A percentile compares a stretch with the other conserved stretches of the same genome.
These are phyloP conservation scores for Hymenoscyphus albidus DNA, from an alignment of 2,329 filamentous ascomycete species.

Conservation along the genomic window DNA sequence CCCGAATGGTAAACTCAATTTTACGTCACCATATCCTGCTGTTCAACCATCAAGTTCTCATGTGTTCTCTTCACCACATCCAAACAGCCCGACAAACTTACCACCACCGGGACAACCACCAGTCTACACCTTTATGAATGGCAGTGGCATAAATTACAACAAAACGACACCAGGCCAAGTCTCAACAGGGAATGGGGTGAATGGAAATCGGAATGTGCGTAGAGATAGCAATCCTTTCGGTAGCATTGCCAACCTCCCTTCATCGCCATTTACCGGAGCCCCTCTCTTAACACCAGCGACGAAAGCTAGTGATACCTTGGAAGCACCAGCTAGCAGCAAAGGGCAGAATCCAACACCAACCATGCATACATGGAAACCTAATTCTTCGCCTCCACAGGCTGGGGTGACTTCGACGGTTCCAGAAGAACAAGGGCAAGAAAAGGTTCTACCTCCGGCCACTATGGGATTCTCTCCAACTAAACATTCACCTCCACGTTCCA, in stretches of 20 bases:
- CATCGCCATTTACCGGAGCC: slow-evolving; percentile 30
- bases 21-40: slow-evolving; percentile 13
- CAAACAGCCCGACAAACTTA: slow-evolving; percentile 34
- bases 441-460: slow-evolving; percentile 33
- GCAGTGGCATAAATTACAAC: slow-evolving; percentile 16
- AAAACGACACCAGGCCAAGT: slow-evolving; percentile 10
- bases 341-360: slow-evolving; percentile 13
- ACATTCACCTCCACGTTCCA: slow-evolving; percentile 36
- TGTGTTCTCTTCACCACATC: slow-evolving; percentile 33
- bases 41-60: slow-evolving; percentile 27
- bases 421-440: slow-evolving; percentile 9
- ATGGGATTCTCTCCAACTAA: slow-evolving; percentile 45
- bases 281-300: slow-evolving; percentile 31
- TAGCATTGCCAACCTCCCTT: slow-evolving; percentile 26
- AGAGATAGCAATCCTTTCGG: slow-evolving; percentile 24
- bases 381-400: slow-evolving; percentile 18
- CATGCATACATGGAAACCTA: slow-evolving; percentile 13
- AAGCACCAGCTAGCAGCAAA: slow-evolving; percentile 20
- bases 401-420: slow-evolving; percentile 10
- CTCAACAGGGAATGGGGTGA: slow-evolving; percentile 1
- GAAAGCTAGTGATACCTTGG: slow-evolving; percentile 16
- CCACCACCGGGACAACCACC: slow-evolving; percentile 31
- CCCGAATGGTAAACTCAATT: slow-evolving; percentile 13
- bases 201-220: slow-evolving; percentile 17
- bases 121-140: slow-evolving; percentile 29